phyloP scores from a whole-genome alignment of 2,329 filamentous ascomycete genomes.

The Aspergillus vadensis region DNA sequence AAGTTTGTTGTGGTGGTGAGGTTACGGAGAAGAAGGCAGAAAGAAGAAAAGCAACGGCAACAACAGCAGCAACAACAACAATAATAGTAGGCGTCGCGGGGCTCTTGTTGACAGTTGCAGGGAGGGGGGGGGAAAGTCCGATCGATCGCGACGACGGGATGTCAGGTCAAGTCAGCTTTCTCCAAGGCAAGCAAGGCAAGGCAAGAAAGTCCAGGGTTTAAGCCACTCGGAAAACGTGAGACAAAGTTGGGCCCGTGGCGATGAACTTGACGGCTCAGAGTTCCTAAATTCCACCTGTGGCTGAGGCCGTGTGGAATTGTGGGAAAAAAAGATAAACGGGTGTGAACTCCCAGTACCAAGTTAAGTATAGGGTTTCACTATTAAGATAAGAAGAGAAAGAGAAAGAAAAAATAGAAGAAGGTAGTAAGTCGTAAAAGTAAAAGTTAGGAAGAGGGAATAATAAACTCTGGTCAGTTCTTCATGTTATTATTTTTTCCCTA shows the following conservation, averaged over 20 bases:
- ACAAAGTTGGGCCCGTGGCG: conserved; percentile 1
- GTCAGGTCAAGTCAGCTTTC: not conserved
- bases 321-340: not conserved
- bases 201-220: not conserved
- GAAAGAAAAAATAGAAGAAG: not conserved
- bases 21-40: conserved; percentile 19
- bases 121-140: conserved; percentile 1
- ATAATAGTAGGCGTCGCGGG: conserved; percentile 22
- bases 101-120: conserved; percentile 29
- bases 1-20: conserved; percentile 6
- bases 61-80: not conserved
- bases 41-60: conserved; percentile 1
- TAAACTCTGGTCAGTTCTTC: no score
- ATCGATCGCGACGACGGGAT: conserved; percentile 5
- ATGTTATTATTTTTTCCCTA: not conserved
- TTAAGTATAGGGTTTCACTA: no score
- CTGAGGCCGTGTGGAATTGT: not conserved
- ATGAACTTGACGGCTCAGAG: not conserved
- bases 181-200: not conserved
- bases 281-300: not conserved
- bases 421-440: no score
- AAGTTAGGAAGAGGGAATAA: no score
- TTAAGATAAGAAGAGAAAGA: not conserved
- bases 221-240: conserved; percentile 4
- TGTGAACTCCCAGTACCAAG: no score